Conservation (phyloP, 208 protist species). For the Crithidia brevicula region DNA sequence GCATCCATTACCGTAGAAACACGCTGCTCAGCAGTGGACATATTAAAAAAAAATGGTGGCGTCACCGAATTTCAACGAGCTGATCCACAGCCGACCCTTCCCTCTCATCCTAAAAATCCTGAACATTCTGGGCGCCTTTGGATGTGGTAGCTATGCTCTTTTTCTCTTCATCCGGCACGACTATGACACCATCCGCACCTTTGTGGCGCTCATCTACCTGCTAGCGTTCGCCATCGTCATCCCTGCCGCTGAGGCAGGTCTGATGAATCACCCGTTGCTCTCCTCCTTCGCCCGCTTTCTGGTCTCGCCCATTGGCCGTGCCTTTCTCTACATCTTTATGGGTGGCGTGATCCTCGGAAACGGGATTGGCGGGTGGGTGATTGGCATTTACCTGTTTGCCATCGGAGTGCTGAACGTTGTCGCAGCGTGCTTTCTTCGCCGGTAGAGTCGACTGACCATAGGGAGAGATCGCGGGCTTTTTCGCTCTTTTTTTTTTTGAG, state of each 20-base stretch:
- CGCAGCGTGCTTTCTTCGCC: conserved; percentile 26
- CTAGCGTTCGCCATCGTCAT: conserved; percentile 58
- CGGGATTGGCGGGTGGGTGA: conserved; percentile 54
- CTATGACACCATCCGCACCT: conserved; percentile 31
- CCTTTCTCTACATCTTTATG: conserved; percentile 81
- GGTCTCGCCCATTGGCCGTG: conserved; percentile 52
- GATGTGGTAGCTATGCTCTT: conserved; percentile 56
- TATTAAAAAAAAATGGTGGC: conserved; percentile 27
- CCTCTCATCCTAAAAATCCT: conserved; percentile 45
- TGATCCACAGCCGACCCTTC: conserved; percentile 37
- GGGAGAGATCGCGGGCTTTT: not conserved
- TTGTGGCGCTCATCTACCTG: conserved; percentile 57
- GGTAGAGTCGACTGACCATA: not conserved
- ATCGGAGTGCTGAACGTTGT: conserved; percentile 61
- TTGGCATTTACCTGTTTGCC: conserved; percentile 62
- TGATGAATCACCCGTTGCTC: conserved; percentile 60
- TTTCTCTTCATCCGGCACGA: conserved; percentile 50
- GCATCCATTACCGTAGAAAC: not conserved
- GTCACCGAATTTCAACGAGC: conserved; percentile 23
- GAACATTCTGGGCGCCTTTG: conserved; percentile 56
- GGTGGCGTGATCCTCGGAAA: conserved; percentile 62
- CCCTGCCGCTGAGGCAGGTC: conserved; percentile 55
- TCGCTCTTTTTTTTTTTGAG: not conserved
- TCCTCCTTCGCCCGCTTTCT: conserved; percentile 56
- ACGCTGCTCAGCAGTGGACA: no score